Evolutionary conservation across 2,329 filamentous ascomycete species (phyloP).

Genomic region (Camptophora hylomeconis): DNA sequence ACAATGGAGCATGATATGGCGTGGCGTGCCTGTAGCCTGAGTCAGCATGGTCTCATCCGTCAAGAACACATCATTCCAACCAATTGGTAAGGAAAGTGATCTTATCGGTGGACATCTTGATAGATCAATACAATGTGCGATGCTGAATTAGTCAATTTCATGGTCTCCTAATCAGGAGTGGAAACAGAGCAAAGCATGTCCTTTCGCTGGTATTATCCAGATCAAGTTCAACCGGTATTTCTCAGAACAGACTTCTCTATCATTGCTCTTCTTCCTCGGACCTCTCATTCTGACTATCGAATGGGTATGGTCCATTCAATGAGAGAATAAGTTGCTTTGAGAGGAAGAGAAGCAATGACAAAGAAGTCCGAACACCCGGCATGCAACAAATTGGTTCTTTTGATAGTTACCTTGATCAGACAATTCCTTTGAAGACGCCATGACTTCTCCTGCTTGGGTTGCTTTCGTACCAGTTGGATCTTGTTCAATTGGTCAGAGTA

Average conservation of each 20-base stretch:
- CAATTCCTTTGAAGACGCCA: conserved; percentile 2
- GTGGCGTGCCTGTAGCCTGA: conserved; percentile 55
- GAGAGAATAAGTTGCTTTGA: not conserved
- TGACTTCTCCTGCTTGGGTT: too few species aligned
- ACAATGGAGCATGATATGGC: conserved; percentile 66
- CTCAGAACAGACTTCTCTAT: conserved; percentile 11
- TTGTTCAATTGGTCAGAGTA: too few species aligned
- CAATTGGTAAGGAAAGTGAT: conserved; percentile 77
- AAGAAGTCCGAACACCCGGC: conserved; percentile 11
- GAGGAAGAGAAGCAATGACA: conserved; percentile 1
- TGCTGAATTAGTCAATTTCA: too few species aligned
- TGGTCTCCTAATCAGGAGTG: too few species aligned
- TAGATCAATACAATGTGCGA: too few species aligned
- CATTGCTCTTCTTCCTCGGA: conserved; percentile 18
- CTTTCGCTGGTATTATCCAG: conserved; percentile 16
- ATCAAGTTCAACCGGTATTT: conserved; percentile 15
- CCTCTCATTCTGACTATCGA: conserved; percentile 7
- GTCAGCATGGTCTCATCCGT: not conserved
- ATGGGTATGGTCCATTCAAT: conserved; percentile 10
- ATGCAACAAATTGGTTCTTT: conserved; percentile 6
- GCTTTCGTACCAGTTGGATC: too few species aligned
- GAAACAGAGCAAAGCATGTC: conserved; percentile 10
- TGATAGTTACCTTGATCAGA: conserved; percentile 6
- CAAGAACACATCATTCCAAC: conserved; percentile 34
- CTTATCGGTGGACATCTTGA: conserved; percentile 67